phyloP scores from a whole-genome alignment of 352 stramenopile species.

The Pythium monospermum region DNA sequence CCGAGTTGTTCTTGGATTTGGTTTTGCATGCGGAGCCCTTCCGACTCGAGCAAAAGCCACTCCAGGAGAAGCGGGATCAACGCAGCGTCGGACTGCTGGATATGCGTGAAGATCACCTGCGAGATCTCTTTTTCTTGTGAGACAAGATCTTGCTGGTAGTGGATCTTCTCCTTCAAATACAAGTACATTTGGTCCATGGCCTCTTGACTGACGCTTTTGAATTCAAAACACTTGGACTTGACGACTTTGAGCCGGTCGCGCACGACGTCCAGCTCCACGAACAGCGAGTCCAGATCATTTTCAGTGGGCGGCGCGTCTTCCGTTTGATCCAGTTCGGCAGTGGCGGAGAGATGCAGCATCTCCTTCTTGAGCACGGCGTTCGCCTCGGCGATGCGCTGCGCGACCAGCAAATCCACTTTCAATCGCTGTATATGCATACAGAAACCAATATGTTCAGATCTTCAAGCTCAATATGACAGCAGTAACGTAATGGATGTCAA shows the following conservation, averaged over 20 bases:
- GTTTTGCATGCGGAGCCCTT: slow-evolving; percentile 50
- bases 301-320: slow-evolving; percentile 25
- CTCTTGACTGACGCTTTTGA: slow-evolving; percentile 43
- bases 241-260: slow-evolving; percentile 49
- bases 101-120: slow-evolving; percentile 54
- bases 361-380: slow-evolving; percentile 58
- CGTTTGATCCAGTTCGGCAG: slow-evolving; percentile 17
- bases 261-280: slow-evolving; percentile 43
- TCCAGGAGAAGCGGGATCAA: slow-evolving; percentile 66
- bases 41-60: slow-evolving; percentile 70
- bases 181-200: slow-evolving; percentile 72
- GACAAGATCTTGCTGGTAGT: slow-evolving; percentile 65
- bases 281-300: slow-evolving; percentile 42
- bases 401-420: slow-evolving; percentile 72
- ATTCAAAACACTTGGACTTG: slow-evolving; percentile 66
- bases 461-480: no score
- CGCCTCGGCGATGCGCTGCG: slow-evolving; percentile 56
- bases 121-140: slow-evolving; percentile 62
- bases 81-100: slow-evolving; percentile 45
- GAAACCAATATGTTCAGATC: background rate
- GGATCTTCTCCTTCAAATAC: slow-evolving; percentile 79
- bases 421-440: no score
- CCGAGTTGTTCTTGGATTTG: slow-evolving; percentile 61
- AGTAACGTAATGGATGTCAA: no score
- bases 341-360: slow-evolving; percentile 52